phyloP scores from a whole-genome alignment of 768 basidiomycete species.

The Tricholoma saponaceum region DNA sequence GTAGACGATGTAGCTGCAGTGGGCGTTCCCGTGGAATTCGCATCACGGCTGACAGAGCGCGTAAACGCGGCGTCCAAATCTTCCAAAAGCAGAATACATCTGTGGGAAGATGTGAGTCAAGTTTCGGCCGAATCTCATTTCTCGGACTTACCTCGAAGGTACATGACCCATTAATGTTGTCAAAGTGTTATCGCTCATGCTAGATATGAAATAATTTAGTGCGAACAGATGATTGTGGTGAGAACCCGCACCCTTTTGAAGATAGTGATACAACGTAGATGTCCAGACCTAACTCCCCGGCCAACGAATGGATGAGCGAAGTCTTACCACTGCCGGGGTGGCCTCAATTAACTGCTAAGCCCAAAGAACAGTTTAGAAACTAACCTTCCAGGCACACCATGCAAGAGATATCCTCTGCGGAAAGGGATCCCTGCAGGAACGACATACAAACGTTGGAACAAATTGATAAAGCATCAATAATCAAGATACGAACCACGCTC shows the following conservation, averaged over 20 bases:
- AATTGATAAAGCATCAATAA: conserved; percentile 7
- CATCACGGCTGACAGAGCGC: conserved; percentile 79
- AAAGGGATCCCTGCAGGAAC: conserved; percentile 70
- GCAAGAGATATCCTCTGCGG: conserved; percentile 79
- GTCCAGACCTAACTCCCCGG: conserved; percentile 81
- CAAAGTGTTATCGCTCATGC: conserved; percentile 89
- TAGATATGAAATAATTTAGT: conserved; percentile 25
- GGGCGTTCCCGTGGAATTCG: conserved; percentile 72
- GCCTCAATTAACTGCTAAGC: conserved; percentile 12
- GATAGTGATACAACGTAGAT: conserved; percentile 90
- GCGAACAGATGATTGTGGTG: conserved; percentile 8
- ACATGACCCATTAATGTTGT: conserved; percentile 87
- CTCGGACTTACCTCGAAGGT: conserved; percentile 60
- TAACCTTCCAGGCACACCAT: conserved; percentile 84
- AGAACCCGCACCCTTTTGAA: conserved; percentile 65
- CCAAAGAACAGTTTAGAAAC: conserved; percentile 10
- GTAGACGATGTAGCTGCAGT: conserved; percentile 42
- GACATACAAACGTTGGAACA: conserved; percentile 4
- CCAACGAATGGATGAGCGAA: conserved; percentile 79
- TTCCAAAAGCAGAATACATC: conserved; percentile 91
- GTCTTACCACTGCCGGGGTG: conserved; percentile 67
- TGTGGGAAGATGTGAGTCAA: conserved; percentile 25
- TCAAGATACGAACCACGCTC: conserved; percentile 60
- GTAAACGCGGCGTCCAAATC: conserved; percentile 93
- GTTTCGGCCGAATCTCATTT: conserved; percentile 2